Evolutionary conservation across 805 yeast genomes (phyloP).

Genomic region (Saitoella complicata): DNA sequence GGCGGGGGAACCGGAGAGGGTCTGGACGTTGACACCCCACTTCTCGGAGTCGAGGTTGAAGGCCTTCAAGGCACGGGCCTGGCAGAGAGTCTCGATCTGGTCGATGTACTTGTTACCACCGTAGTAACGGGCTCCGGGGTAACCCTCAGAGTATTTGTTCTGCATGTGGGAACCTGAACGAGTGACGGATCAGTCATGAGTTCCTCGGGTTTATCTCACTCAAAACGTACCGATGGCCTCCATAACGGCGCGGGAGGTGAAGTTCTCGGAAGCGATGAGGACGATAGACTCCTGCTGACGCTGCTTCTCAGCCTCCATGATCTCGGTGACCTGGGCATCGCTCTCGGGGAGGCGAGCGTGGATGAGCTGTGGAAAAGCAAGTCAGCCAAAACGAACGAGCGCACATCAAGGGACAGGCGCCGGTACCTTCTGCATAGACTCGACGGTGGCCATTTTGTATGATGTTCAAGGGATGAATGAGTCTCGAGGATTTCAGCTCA

Average conservation of each 20-base stretch:
- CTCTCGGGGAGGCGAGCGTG: slow-evolving; percentile 6
- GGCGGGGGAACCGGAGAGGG: slow-evolving; percentile 93
- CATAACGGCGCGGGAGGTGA: slow-evolving; percentile 88
- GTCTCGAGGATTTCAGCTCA: no score
- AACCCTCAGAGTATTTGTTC: slow-evolving; percentile 95
- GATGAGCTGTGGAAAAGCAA: slow-evolving; percentile 11
- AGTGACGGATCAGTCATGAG: no score
- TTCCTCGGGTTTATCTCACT: no score
- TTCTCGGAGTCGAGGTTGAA: slow-evolving; percentile 56
- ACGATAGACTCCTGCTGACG: slow-evolving; percentile 89
- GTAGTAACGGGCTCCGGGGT: slow-evolving; percentile 94
- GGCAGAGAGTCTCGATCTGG: slow-evolving; percentile 77
- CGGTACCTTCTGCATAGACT: no score
- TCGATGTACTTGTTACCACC: slow-evolving; percentile 97
- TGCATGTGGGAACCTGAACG: slow-evolving; percentile 36
- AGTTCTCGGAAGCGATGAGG: slow-evolving; percentile 88
- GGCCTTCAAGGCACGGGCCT: slow-evolving; percentile 76
- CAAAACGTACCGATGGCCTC: slow-evolving; percentile 77
- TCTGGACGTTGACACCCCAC: slow-evolving; percentile 97
- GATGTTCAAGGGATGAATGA: no score
- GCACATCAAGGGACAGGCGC: no score
- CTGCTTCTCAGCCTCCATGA: slow-evolving; percentile 56
- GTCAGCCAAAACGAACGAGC: no score
- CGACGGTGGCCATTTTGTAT: no score
- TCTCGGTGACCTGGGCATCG: slow-evolving; percentile 48